Evolutionary conservation across 1,139 yeast species (phyloP), one percentile per base, ranked within the genome.

Genomic region (Lodderomyces oxycetoniae): DNA sequence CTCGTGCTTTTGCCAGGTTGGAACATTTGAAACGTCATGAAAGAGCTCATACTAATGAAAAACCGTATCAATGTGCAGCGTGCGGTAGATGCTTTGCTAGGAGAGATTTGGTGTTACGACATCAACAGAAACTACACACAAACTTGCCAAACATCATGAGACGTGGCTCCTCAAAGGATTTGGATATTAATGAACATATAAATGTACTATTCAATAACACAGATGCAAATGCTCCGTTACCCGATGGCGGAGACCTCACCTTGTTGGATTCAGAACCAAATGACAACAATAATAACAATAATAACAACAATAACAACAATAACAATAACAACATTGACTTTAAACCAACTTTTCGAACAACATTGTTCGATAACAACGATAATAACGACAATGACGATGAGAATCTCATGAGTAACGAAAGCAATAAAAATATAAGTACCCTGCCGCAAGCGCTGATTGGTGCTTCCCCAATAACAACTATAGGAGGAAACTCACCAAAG

Each of bases 1-100:
- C 96, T 1, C 71, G 98, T 42, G 95, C 96, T 2, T 91, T 91
- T 69, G 97, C 96, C 3, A 71, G 99, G 30, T 70, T 87, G 38
- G 98, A 91, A 59, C 99, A 91, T 58, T 71, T 91, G 48, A 84
- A 88, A 55, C 77, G 99, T 39, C 99, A 91, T 52, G 95, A 89
- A 53, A 67, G 97, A 30, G 82, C 95, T 2, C 98, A 91, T 56
- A 91, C 98, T 7, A 88, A 89, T 57, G 98, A 91, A 57, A 91
- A 89, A 56, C 98, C 98, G 1, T 91, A 85, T 51, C 74, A 68
- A 47, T 68, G 74, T 51, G 74, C 72, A 17, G 67, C 67, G 5
- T 68, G 74, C 42, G 74, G 74, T 11, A 55, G 74, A 25, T 68
- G 74, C 46, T 68, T 68, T 51, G 74, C 74, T 13, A 49, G 74